Base-by-base conservation (phyloP, 2,329 filamentous ascomycete species). In the Fusarium albidum region DNA sequence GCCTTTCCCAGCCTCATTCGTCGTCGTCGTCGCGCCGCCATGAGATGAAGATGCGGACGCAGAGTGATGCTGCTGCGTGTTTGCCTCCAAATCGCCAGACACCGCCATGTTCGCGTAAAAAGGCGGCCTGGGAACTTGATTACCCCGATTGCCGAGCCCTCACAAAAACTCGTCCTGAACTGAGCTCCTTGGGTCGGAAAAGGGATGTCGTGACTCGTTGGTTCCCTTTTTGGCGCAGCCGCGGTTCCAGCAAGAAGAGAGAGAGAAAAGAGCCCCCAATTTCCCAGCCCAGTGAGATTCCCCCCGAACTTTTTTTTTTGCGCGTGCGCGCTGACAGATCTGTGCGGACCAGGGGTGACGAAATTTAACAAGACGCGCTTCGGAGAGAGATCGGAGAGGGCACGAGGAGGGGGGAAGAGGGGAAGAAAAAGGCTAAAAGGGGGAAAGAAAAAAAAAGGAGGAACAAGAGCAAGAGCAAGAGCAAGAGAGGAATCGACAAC, bases 1-100 rank as follows among this genome's bases (percentile, higher is more conserved):
- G 31, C 41, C 52, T n/a, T 54, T 59, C 18, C 58, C 57, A 43
- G 69, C 55, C 60, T 72, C 72, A 45, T 74, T 71, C 35, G 55
- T 56, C 18, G 33, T 32, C 11, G 17, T 34, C 17, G 35, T 35
- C 18, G 34, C 26, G 29, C 25, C 33, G 28, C 21, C 7, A 21
- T 21, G 4, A 7, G 21, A 21, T 5, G 21, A 21, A 21, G 21
- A 21, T 7, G 39, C 31, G n/a, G 31, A 40, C 35, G 34, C 37
- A 29, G 38, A 41, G 18, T 14, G 57, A 13, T 37, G 35, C 9
- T 14, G 35, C 9, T 14, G 12, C n/a, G 48, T 57, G 37, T 45
- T 49, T 32, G 48, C 48, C 42, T 63, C 59, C 31, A 61, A 34
- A 17, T 61, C 57, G 18, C 15, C 39, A 17, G 46, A 55, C 32